Evolutionary conservation across 148 eudicot species (phyloP).

Genomic region (Dianthus caryophyllus): DNA sequence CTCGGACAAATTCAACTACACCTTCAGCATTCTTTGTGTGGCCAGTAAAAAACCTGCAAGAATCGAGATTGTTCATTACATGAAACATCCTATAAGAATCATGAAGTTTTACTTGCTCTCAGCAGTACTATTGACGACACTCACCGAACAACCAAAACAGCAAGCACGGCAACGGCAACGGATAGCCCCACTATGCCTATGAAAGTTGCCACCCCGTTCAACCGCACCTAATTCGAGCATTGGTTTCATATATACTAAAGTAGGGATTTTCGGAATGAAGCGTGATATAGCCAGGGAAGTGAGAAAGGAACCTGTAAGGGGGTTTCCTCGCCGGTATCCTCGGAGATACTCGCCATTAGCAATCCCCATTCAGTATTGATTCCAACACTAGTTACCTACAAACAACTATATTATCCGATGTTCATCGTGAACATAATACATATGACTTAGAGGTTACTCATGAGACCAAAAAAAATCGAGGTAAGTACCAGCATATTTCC

Average conservation of each 20-base stretch:
- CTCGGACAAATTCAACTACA: conserved; percentile 49
- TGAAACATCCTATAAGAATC: too few species aligned
- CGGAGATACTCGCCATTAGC: conserved; percentile 90
- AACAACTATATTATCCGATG: too few species aligned
- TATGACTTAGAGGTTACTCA: too few species aligned
- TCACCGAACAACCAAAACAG: conserved; percentile 63
- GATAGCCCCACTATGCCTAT: conserved; percentile 85
- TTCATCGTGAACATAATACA: background rate
- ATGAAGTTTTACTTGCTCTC: too few species aligned
- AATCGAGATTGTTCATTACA: too few species aligned
- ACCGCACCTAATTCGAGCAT: conserved; percentile 51
- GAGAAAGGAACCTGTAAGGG: conserved; percentile 68
- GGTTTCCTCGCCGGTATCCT: conserved; percentile 96
- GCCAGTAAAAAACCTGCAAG: conserved; percentile 70
- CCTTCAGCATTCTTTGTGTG: conserved; percentile 59
- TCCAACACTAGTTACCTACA: conserved; percentile 91
- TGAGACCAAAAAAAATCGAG: too few species aligned
- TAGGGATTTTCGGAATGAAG: background rate
- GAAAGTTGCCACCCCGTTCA: conserved; percentile 91
- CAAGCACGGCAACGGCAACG: conserved; percentile 67
- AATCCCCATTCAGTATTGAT: conserved; percentile 97
- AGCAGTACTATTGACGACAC: background rate
- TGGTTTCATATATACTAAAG: conserved; percentile 9
- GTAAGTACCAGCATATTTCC: conserved; percentile 81
- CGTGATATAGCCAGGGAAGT: background rate